Conservation (phyloP, 2,329 filamentous ascomycete genomes). For the Aspergillus proliferans region DNA sequence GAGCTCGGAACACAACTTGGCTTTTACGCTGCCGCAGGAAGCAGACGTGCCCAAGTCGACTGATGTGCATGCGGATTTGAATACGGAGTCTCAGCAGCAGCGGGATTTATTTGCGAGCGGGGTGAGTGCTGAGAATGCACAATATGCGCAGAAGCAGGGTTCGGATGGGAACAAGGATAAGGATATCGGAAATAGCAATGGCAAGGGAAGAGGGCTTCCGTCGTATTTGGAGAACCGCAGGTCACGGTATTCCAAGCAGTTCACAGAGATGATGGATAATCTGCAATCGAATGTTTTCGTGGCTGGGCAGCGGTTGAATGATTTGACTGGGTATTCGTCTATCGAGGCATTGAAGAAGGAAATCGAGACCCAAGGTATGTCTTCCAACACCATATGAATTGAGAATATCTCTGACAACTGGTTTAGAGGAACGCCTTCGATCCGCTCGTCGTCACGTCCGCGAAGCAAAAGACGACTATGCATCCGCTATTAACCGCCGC, state of each 20-base stretch:
- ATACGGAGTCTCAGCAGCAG: conserved; percentile 15
- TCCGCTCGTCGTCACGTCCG: conserved; percentile 60
- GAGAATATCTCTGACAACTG: neutral
- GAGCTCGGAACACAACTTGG: neutral
- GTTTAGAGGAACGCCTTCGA: conserved; percentile 47
- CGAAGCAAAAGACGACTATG: conserved; percentile 67
- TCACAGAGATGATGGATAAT: conserved; percentile 77
- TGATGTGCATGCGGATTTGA: conserved; percentile 9
- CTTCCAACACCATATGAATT: neutral
- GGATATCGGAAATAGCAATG: conserved; percentile 5
- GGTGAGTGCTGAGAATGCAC: conserved; percentile 5
- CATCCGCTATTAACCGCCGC: conserved; percentile 74
- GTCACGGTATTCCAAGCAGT: conserved; percentile 54
- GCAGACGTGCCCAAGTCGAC: neutral
- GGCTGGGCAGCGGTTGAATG: conserved; percentile 83
- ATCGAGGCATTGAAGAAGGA: conserved; percentile 79
- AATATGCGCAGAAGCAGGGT: conserved; percentile 1
- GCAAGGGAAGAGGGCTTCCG: conserved; percentile 22
- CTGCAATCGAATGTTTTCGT: conserved; percentile 77
- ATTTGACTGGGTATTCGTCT: conserved; percentile 85
- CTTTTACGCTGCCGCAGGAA: neutral
- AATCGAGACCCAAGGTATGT: conserved; percentile 61
- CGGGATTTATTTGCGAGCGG: neutral
- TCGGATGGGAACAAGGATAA: conserved; percentile 3
- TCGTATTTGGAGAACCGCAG: conserved; percentile 41